These are phyloP conservation scores for Colletotrichum sp. DNA, from an alignment of 2,329 filamentous ascomycete species.

Conservation along the genomic window DNA sequence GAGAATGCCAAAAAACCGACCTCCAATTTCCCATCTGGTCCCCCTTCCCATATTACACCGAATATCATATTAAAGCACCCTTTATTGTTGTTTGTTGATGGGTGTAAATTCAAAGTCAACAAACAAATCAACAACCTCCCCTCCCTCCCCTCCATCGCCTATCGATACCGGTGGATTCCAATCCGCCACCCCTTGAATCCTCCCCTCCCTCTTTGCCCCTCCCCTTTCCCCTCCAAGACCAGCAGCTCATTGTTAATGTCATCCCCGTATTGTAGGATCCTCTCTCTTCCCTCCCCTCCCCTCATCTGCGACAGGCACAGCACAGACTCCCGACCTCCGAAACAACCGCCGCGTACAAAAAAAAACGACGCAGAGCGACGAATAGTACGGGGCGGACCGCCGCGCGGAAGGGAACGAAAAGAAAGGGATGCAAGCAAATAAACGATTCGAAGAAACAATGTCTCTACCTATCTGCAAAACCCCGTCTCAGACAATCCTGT, in stretches of 20 bases:
- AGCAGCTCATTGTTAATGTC: background rate
- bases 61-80: background rate
- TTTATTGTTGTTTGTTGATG: slow-evolving; percentile 4
- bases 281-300: background rate
- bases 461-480: background rate
- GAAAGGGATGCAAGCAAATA: background rate
- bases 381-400: background rate
- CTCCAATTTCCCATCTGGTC: background rate
- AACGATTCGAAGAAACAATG: background rate
- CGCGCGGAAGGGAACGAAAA: background rate
- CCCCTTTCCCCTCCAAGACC: background rate
- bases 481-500: background rate
- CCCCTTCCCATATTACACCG: background rate
- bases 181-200: background rate
- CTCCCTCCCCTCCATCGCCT: background rate
- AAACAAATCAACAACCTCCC: background rate
- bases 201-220: background rate
- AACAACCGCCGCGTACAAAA: background rate
- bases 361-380: background rate
- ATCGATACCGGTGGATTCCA: slow-evolving; percentile 2
- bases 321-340: slow-evolving; percentile 13
- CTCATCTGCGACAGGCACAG: background rate
- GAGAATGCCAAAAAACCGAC: background rate
- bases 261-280: background rate
- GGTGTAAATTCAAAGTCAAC: background rate